Evolutionary conservation across 768 basidiomycete genomes (phyloP), one percentile per base, ranked within the genome.

Genomic region (Lactifluus rugatus): DNA sequence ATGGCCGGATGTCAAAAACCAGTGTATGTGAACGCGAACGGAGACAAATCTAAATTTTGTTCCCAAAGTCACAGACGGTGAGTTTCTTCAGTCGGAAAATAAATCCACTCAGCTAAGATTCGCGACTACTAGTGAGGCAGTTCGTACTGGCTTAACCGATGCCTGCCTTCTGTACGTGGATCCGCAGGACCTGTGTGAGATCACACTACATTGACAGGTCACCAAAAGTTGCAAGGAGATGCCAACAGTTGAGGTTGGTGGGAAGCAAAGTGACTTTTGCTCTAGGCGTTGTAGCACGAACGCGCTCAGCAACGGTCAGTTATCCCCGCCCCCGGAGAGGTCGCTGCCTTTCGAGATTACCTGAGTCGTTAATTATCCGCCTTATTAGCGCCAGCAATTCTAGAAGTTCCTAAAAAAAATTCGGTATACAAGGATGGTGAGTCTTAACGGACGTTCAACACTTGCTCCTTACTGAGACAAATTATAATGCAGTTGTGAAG

Each of bases 221-320:
- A 37, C 25, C 13, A 31, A 16, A 50, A 68, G 67, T 11, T 68
- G 67, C 19, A 42, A 21, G 25, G 28, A 56, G 46, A 54, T 46
- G 48, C 66, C 67, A 6, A 64, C 65, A 17, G 51, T 54, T 32
- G 31, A 50, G 6, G 32, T 67, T 13, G 61, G 64, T 17, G 61
- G 60, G n/a, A 58, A 58, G 19, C 37, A 48, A 41, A 65, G 64
- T 39, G 66, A 68, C 37, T 68, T 68, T 34, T 68, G 67, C 39
- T 68, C 67, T 8, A 60, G 45, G 32, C 53, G 16, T 10, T 68
- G 67, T 41, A 55, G 57, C 16, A 39, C 52, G 7, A 36, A 52
- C 26, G 61, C 60, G 1, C 47, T 64, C 14, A 45, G 37, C 17
- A 48, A 34, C 26, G 28, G 54, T 56, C 41, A 64, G 67, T 54